Conservation (phyloP, 1,284 basidiomycete species). For the Malassezia psittaci region DNA sequence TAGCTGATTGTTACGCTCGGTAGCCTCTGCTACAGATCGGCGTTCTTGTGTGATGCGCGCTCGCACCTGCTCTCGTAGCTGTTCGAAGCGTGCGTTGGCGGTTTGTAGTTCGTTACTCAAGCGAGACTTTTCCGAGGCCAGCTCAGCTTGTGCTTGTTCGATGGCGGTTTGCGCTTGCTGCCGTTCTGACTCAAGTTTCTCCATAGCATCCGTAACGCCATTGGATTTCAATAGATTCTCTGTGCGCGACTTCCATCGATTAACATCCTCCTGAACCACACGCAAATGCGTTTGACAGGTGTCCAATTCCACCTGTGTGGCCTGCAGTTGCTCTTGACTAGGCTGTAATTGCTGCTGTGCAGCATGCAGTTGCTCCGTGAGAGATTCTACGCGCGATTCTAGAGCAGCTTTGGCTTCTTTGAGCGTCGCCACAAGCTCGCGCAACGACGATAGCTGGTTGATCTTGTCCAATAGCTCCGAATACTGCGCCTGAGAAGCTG, state of each 20-base stretch:
- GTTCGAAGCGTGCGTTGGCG: slow-evolving; percentile 31
- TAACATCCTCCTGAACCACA: slow-evolving; percentile 66
- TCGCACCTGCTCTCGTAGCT: slow-evolving; percentile 35
- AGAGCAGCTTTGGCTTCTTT: slow-evolving; percentile 65
- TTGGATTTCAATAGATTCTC: slow-evolving; percentile 70
- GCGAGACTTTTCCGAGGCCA: slow-evolving; percentile 13
- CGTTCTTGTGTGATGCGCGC: slow-evolving; percentile 30
- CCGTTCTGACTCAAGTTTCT: slow-evolving; percentile 39
- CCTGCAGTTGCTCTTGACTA: slow-evolving; percentile 60
- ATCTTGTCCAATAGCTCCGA: slow-evolving; percentile 75
- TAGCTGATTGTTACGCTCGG: slow-evolving; percentile 48
- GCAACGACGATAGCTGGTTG: slow-evolving; percentile 71
- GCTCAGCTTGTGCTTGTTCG: slow-evolving; percentile 20
- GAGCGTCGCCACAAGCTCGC: slow-evolving; percentile 77
- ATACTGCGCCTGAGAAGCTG: slow-evolving; percentile 55
- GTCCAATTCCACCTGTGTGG: slow-evolving; percentile 64
- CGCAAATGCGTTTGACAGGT: slow-evolving; percentile 61
- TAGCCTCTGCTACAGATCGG: slow-evolving; percentile 37
- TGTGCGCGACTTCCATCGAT: slow-evolving; percentile 74
- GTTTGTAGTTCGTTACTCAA: slow-evolving; percentile 20
- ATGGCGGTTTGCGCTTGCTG: slow-evolving; percentile 25
- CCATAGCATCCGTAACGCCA: slow-evolving; percentile 60
- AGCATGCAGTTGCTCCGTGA: slow-evolving; percentile 51
- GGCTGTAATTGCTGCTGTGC: slow-evolving; percentile 63
- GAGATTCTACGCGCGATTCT: slow-evolving; percentile 51